Evolutionary conservation across 1,284 basidiomycete species (phyloP), one percentile per base, ranked within the genome.

Genomic region (Wolfiporia cocos): DNA sequence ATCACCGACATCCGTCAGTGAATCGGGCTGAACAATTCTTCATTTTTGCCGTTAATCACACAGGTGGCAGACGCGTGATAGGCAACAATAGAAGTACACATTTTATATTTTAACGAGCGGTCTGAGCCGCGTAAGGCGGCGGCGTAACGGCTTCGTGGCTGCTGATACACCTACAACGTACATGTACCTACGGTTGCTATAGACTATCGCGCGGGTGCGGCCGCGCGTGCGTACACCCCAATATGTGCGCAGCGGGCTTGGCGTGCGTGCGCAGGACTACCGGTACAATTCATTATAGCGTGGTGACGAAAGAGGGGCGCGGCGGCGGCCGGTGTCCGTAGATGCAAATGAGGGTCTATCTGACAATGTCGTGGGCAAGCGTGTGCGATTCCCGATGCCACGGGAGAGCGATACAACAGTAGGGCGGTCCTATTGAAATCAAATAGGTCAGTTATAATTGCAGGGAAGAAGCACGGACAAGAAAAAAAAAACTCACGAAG

Each of bases 151-250:
- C 32, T 6, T 34, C 15, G 7, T 15, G 15, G 32, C 42, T 44
- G 42, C 42, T 37, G 34, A 44, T 31, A 39, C 32, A 44, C 38
- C 42, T 36, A 44, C 42, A 33, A 33, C 41, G 21, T 39, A 36
- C 37, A 28, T 44, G n/a, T 44, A 39, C 42, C 37, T 44, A 44
- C 38, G 24, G 35, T 43, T 39, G 42, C 42, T 39, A 40, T 40
- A 29, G 39, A 39, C 37, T 44, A 44, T 35, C 33, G 42, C 33
- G 35, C 42, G 29, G 34, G 21, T 23, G 22, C 21, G 21, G 35
- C 28, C n/a, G 10, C 9, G 9, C 28, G 28, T 29, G 28, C 28
- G 28, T n/a, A n/a, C n/a, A 29, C 9, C n/a, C n/a, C 10, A 9
- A 29, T n/a, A 29, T 29, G 28, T 29, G 10, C 28, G 9, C 10